phyloP scores from a whole-genome alignment of 2,329 filamentous ascomycete genomes.

The Didymella lethalis region DNA sequence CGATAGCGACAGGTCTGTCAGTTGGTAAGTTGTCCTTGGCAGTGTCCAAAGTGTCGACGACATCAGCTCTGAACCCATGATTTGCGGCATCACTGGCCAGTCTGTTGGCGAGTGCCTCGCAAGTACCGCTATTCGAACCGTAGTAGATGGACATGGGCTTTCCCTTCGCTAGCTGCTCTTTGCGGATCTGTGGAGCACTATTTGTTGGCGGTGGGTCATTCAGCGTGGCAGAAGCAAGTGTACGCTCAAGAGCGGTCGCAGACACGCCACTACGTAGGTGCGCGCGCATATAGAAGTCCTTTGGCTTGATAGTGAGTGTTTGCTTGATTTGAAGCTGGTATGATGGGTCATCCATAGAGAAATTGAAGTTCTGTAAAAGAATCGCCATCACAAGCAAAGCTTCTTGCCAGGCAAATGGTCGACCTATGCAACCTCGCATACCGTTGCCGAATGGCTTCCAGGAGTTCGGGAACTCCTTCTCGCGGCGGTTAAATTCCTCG shows the following conservation, averaged over 20 bases:
- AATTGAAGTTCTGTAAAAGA: constrained; percentile 57
- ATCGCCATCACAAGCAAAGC: constrained; percentile 55
- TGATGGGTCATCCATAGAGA: constrained; percentile 53
- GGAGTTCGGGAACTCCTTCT: constrained; percentile 51
- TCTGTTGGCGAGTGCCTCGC: constrained; percentile 52
- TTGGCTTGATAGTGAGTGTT: constrained; percentile 57
- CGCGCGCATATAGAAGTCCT: constrained; percentile 51
- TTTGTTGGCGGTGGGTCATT: constrained; percentile 25
- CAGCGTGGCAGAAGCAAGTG: constrained; percentile 34
- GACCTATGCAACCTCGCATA: constrained; percentile 61
- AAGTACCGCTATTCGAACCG: constrained; percentile 54
- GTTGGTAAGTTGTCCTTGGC: constrained; percentile 45
- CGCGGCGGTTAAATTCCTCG: constrained; percentile 51
- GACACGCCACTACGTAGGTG: constrained; percentile 43
- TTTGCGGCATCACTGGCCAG: constrained; percentile 47
- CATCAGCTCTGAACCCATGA: constrained; percentile 48
- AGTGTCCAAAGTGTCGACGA: constrained; percentile 48
- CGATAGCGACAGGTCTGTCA: constrained; percentile 50
- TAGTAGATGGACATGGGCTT: constrained; percentile 50
- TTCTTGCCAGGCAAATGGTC: constrained; percentile 65
- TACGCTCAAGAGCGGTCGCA: constrained; percentile 43
- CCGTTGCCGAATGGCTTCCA: constrained; percentile 66
- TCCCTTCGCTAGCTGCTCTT: constrained; percentile 29
- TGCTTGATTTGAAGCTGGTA: constrained; percentile 56
- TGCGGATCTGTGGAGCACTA: constrained; percentile 17